phyloP scores from a whole-genome alignment of 2,329 filamentous ascomycete genomes.

The Colletotrichum shisoi region DNA sequence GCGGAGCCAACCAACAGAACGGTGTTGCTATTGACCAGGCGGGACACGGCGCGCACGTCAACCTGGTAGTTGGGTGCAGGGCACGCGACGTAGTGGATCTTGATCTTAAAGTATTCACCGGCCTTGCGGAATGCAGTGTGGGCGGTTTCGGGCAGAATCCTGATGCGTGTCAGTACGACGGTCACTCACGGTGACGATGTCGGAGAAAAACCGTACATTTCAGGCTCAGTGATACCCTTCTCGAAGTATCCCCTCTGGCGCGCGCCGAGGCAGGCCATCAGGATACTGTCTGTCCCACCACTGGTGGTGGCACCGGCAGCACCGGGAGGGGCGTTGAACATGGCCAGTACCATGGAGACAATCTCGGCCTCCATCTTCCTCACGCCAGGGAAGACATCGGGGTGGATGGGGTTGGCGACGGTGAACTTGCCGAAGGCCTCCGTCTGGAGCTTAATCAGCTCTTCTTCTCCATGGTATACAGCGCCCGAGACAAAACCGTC shows the following conservation, averaged over 20 bases:
- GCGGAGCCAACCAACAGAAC: conserved; percentile 91
- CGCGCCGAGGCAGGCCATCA: conserved; percentile 92
- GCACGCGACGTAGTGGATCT: conserved; percentile 85
- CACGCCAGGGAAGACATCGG: conserved; percentile 96
- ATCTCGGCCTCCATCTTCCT: conserved; percentile 99
- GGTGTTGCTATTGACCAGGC: conserved; percentile 93
- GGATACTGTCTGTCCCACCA: conserved; percentile 93
- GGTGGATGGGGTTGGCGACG: conserved; percentile 95
- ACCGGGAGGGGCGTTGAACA: conserved; percentile 85
- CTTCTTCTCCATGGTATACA: conserved; percentile 92
- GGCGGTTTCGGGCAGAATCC: conserved; percentile 91
- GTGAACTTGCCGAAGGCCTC: conserved; percentile 95
- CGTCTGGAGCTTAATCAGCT: conserved; percentile 82
- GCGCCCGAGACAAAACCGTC: conserved; percentile 93
- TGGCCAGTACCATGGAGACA: conserved; percentile 88
- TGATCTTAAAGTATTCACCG: conserved; percentile 95
- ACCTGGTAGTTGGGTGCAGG: conserved; percentile 87
- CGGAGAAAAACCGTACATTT: conserved; percentile 73
- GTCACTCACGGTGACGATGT: background rate
- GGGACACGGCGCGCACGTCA: conserved; percentile 76
- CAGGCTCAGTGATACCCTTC: conserved; percentile 87
- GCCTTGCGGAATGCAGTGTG: conserved; percentile 98
- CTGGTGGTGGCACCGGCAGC: conserved; percentile 89
- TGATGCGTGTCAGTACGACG: conserved; percentile 48
- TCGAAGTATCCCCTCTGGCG: conserved; percentile 88